phyloP scores from a whole-genome alignment of 164 flowering plant genomes.

The Warburgia ugandensis region DNA sequence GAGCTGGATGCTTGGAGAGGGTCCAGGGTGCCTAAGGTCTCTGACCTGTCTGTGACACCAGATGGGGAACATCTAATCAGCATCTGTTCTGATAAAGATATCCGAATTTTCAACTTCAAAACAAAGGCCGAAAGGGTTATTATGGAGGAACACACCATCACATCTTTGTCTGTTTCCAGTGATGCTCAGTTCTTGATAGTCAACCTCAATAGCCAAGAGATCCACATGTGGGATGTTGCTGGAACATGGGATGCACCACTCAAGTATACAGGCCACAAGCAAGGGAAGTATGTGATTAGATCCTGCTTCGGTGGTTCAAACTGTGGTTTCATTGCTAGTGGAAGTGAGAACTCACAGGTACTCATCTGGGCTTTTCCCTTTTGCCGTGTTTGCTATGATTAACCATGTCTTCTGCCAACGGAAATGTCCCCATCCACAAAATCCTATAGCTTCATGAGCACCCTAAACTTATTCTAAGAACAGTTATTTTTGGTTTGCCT shows the following conservation, averaged over 20 bases:
- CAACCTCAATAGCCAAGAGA: constrained; percentile 80
- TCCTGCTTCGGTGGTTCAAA: constrained; percentile 90
- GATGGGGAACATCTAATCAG: constrained; percentile 66
- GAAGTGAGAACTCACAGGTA: constrained; percentile 93
- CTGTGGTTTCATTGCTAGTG: constrained; percentile 72
- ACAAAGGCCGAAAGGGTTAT: constrained; percentile 57
- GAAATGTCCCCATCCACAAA: background rate
- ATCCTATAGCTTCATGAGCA: background rate
- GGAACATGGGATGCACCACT: constrained; percentile 45
- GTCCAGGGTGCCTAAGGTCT: constrained; percentile 62
- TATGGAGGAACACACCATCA: constrained; percentile 60
- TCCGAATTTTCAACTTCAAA: constrained; percentile 46
- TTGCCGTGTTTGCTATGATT: background rate
- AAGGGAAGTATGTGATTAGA: constrained; percentile 67
- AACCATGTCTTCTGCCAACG: background rate
- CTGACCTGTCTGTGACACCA: constrained; percentile 77
- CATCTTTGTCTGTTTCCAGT: constrained; percentile 68
- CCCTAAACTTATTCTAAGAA: background rate
- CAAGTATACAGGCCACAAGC: constrained; percentile 67
- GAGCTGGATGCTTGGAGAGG: constrained; percentile 82
- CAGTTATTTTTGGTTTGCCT: background rate
- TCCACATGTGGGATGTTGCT: constrained; percentile 82
- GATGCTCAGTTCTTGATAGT: constrained; percentile 61
- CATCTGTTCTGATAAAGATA: constrained; percentile 62
- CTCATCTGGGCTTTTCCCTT: constrained; percentile 1